Conservation (phyloP, 805 yeast species). For the Yamadazyma endophytica region DNA sequence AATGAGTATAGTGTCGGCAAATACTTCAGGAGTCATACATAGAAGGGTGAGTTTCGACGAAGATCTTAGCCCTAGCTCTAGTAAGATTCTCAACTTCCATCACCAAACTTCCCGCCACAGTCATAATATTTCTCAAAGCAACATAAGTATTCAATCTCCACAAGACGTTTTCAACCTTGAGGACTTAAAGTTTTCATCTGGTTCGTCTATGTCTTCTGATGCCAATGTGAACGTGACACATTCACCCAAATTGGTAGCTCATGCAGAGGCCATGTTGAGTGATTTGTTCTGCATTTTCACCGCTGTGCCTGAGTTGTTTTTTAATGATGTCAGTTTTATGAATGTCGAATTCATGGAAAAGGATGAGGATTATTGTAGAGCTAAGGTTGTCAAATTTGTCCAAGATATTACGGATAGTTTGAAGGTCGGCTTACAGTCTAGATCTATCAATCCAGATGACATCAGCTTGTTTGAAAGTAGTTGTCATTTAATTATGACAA, state of each 20-base stretch:
- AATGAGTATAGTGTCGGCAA: slow-evolving; percentile 4
- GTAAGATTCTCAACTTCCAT: slow-evolving; percentile 2
- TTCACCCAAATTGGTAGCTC: slow-evolving; percentile 2
- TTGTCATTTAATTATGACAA: slow-evolving; percentile 24
- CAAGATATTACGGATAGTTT: slow-evolving; percentile 20
- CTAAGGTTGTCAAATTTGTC: slow-evolving; percentile 15
- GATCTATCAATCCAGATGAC: slow-evolving; percentile 11
- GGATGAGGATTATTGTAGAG: slow-evolving; percentile 12
- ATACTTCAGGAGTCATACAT: neutral
- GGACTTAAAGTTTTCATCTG: slow-evolving; percentile 6
- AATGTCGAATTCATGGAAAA: slow-evolving; percentile 11
- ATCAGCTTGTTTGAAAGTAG: slow-evolving; percentile 29
- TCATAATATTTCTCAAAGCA: neutral
- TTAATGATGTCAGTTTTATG: slow-evolving; percentile 23
- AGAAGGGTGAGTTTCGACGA: slow-evolving; percentile 9
- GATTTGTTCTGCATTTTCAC: slow-evolving; percentile 30
- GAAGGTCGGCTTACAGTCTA: slow-evolving; percentile 14
- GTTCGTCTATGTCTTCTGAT: slow-evolving; percentile 2
- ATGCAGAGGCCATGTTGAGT: slow-evolving; percentile 26
- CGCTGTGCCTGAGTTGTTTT: slow-evolving; percentile 30
- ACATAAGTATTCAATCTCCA: neutral
- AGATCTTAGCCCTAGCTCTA: slow-evolving; percentile 8
- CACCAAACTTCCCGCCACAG: slow-evolving; percentile 1
- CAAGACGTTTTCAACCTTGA: slow-evolving; percentile 6
- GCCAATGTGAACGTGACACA: neutral